These are phyloP conservation scores for Candida manassasensis DNA, from an alignment of 805 yeast genomes.

Conservation along the genomic window DNA sequence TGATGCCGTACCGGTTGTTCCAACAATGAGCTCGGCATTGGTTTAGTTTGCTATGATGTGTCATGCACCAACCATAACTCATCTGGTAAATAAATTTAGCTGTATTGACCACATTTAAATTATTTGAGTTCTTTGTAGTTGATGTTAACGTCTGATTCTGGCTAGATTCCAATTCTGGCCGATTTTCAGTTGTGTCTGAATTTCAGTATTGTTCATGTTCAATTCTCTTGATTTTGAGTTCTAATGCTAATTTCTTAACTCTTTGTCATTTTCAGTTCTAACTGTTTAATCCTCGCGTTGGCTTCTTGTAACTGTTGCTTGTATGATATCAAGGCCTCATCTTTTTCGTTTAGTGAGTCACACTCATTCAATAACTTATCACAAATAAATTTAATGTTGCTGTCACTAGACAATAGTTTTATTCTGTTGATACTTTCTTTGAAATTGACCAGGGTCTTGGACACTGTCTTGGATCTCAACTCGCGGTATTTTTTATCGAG, in stretches of 20 bases:
- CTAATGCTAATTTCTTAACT: no score
- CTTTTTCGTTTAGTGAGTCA: constrained; percentile 7
- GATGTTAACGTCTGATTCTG: no score
- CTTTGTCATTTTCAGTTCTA: constrained; percentile 18
- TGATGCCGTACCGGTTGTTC: constrained; percentile 28
- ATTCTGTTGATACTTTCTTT: constrained; percentile 12
- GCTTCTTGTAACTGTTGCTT: constrained; percentile 23
- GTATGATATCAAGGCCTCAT: constrained; percentile 12
- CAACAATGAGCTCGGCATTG: constrained; percentile 23
- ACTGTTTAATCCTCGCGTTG: constrained; percentile 13
- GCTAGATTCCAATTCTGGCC: no score
- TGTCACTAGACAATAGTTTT: constrained; percentile 18
- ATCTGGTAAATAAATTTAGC: no score
- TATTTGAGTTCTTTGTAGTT: no score
- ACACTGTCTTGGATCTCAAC: constrained; percentile 8
- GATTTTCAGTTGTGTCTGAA: no score
- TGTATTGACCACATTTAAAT: no score
- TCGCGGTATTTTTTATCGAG: constrained; percentile 24
- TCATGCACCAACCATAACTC: no score
- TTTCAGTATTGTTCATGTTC: no score
- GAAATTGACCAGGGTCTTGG: constrained; percentile 3
- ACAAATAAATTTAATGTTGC: constrained; percentile 16
- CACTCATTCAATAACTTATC: constrained; percentile 18
- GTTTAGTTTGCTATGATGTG: constrained; percentile 11
- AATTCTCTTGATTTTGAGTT: no score